Conservation (phyloP, 225 moss, liverwort and hornwort species). For the Neckera pumila region DNA sequence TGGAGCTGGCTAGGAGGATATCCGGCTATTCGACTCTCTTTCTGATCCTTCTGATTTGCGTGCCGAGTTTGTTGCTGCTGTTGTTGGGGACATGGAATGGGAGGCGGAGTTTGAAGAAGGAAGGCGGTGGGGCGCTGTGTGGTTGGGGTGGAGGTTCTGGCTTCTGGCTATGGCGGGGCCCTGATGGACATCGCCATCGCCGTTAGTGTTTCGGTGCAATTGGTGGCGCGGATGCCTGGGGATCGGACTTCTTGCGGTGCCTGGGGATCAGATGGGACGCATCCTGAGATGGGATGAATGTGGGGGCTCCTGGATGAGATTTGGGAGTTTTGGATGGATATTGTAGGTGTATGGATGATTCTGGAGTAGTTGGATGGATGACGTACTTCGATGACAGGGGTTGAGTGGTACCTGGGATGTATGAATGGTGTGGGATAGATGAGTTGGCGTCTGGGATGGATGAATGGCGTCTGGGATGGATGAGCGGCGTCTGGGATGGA, state of each 20-base stretch:
- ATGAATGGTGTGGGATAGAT: not conserved
- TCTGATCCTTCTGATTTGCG: not conserved
- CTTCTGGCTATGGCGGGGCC: not conserved
- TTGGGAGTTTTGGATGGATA: not conserved
- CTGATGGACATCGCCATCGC: not conserved
- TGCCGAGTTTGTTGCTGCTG: not conserved
- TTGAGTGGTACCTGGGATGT: no score
- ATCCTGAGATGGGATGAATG: not conserved
- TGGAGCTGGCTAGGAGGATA: not conserved
- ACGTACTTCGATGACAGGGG: no score
- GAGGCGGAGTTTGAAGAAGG: not conserved
- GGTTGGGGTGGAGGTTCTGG: not conserved
- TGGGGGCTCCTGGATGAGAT: not conserved
- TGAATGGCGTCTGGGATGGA: not conserved
- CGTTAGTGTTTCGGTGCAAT: not conserved
- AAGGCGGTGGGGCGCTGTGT: not conserved
- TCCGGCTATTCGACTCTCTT: not conserved
- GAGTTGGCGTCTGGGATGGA: not conserved
- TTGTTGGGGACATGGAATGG: no score
- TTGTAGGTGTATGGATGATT: fast-evolving
- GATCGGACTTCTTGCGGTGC: not conserved
- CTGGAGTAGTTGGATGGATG: not conserved
- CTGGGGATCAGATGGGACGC: constrained; percentile 8
- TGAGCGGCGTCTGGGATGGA: not conserved
- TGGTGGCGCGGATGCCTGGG: not conserved